Evolutionary conservation across 805 yeast genomes (phyloP).

Genomic region (Yamadazyma phyllophila): DNA sequence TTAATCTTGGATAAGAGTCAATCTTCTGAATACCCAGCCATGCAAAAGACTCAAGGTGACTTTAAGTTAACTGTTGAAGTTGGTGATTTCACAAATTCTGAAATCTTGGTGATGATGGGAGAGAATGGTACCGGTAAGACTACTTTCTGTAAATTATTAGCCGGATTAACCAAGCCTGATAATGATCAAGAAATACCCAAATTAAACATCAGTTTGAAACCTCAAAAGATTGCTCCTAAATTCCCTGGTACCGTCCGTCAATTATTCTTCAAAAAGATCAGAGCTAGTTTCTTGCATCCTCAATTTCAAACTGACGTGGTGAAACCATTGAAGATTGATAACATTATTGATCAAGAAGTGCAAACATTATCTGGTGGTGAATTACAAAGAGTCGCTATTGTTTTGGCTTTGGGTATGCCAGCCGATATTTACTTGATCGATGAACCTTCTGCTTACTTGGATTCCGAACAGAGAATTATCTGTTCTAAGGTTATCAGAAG

Average conservation of each 20-base stretch:
- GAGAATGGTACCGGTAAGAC: constrained; percentile 99
- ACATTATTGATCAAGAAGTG: constrained; percentile 95
- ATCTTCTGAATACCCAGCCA: constrained; percentile 71
- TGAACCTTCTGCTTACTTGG: constrained; percentile 98
- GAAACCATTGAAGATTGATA: constrained; percentile 91
- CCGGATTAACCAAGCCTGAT: constrained; percentile 91
- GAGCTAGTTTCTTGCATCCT: constrained; percentile 90
- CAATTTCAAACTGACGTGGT: constrained; percentile 98
- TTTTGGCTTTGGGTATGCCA: constrained; percentile 85
- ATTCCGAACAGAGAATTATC: constrained; percentile 98
- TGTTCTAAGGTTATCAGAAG: constrained; percentile 98
- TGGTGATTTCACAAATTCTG: constrained; percentile 95
- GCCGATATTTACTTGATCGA: constrained; percentile 97
- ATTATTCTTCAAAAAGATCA: constrained; percentile 92
- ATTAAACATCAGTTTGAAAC: constrained; percentile 94
- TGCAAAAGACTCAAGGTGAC: constrained; percentile 94
- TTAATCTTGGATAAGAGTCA: constrained; percentile 75
- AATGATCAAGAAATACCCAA: constrained; percentile 76
- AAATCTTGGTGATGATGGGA: constrained; percentile 98
- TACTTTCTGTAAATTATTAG: constrained; percentile 90
- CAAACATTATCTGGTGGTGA: constrained; percentile 99
- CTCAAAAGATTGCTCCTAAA: constrained; percentile 98
- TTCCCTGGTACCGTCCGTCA: constrained; percentile 99
- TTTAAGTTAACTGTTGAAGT: constrained; percentile 77
- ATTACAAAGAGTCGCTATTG: constrained; percentile 98